Percentiles rank a stretch among this genome's conserved stretches.
phyloP scores from a whole-genome alignment of 108 stramenopile genomes.

The Nannochloropsis oceanica region DNA sequence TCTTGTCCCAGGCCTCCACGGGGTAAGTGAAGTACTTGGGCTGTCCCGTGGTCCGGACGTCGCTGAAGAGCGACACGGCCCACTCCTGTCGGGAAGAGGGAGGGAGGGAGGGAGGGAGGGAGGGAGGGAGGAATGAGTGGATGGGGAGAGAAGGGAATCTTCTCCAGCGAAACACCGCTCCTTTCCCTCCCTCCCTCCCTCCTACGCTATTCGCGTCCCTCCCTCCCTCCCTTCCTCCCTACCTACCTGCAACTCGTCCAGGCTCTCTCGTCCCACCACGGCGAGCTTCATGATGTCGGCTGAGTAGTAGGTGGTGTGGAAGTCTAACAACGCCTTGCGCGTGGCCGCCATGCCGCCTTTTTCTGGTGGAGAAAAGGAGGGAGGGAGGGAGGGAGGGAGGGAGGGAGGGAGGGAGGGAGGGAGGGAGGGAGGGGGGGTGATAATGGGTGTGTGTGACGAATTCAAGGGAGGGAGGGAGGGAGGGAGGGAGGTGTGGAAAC shows the following conservation, averaged over 20 bases:
- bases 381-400: not conserved
- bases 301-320: conserved; percentile 33
- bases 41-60: not conserved
- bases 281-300: conserved; percentile 31
- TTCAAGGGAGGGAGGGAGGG: not conserved
- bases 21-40: not conserved
- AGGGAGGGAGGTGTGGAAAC: not conserved
- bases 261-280: conserved; percentile 17
- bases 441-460: not conserved
- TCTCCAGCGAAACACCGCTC: no score
- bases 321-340: conserved; percentile 11
- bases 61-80: not conserved
- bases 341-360: not conserved
- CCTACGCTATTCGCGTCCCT: not conserved
- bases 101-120: not conserved
- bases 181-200: no score
- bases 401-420: not conserved
- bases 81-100: not conserved
- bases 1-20: not conserved
- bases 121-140: not conserved
- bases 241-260: conserved; percentile 37
- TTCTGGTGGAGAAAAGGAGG: not conserved
- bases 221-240: not conserved
- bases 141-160: no score
- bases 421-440: not conserved